Evolutionary conservation across 179 eudicot species (phyloP).

Genomic region (Drosera spatulata): DNA sequence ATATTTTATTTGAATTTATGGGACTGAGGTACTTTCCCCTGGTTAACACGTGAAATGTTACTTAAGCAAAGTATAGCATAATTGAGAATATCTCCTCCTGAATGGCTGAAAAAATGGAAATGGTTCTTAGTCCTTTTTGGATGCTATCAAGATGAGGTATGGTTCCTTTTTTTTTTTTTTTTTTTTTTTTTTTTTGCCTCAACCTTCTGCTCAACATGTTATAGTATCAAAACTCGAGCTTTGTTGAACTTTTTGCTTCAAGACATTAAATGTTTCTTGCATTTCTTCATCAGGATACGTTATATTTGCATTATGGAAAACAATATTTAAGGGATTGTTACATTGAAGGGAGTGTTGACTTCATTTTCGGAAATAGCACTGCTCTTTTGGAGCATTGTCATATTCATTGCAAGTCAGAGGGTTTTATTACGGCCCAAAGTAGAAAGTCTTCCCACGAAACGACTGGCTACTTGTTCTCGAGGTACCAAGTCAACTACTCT

Average conservation of each 20-base stretch:
- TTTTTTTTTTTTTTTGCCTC: not conserved
- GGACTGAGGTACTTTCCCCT: too few species aligned
- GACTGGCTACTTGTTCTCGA: slow-evolving; percentile 87
- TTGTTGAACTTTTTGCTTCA: not conserved
- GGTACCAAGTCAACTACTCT: slow-evolving; percentile 29
- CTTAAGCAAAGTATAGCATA: too few species aligned
- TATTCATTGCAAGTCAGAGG: slow-evolving; percentile 88
- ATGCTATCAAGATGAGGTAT: too few species aligned
- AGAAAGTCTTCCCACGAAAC: slow-evolving; percentile 91
- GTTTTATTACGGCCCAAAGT: slow-evolving; percentile 90
- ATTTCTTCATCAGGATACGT: slow-evolving; percentile 55
- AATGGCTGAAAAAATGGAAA: too few species aligned
- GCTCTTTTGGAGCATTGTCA: slow-evolving; percentile 95
- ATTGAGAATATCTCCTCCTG: too few species aligned
- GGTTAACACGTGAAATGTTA: too few species aligned
- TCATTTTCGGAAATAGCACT: slow-evolving; percentile 94
- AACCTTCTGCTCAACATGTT: not conserved
- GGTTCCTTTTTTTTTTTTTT: not conserved
- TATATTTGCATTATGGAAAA: slow-evolving; percentile 85
- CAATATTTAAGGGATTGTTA: slow-evolving; percentile 90
- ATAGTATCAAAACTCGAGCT: too few species aligned
- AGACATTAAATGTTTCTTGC: not conserved
- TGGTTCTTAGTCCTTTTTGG: too few species aligned
- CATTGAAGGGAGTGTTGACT: slow-evolving; percentile 94
- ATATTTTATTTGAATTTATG: too few species aligned